Evolutionary conservation across 768 basidiomycete genomes (phyloP), one percentile per base, ranked within the genome.

Genomic region (Kwoniella newhampshirensis): DNA sequence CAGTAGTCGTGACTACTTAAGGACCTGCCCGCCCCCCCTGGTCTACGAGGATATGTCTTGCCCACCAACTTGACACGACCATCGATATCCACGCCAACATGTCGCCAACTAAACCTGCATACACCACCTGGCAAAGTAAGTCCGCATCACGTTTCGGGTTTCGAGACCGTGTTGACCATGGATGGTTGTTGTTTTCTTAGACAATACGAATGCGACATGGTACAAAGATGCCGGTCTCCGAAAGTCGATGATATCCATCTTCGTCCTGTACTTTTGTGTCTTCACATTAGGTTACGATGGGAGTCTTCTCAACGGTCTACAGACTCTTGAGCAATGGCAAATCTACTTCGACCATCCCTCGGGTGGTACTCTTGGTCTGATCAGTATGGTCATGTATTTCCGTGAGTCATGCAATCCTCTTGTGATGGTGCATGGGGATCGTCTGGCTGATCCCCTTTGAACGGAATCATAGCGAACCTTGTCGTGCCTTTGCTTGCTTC

Each of bases 251-350:
- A 20, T 40, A 35, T 23, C 39, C 30, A 30, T 52, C 35, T 25
- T 40, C 20, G 20, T 50, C n/a, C 27, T 57, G 28, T 61, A 57
- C 35, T 21, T 13, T 3, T 36, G 23, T 18, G 27, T 42, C 40
- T 56, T 26, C 42, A 48, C 60, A 13, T 37, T 56, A 7, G 53
- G 21, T 27, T 64, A 66, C 42, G 60, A 66, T 36, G 59, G 55
- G 15, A 54, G 60, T 1, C 56, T 66, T 17, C 28, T 66, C 27
- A 60, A 57, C 28, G 64, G 63, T 57, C 44, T 65, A 2, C 63
- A 65, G 28, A 41, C 55, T 17, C 25, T 65, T 2, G 51, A 51
- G 0, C 32, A 32, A 26, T 65, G 63, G 63, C 53, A 65, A 35
- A 37, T 11, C 11, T 32, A 60, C 43, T 53, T 60, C 21, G 37